Evolutionary conservation across 768 basidiomycete genomes (phyloP).

Genomic region (Rhodotorula babjevae): DNA sequence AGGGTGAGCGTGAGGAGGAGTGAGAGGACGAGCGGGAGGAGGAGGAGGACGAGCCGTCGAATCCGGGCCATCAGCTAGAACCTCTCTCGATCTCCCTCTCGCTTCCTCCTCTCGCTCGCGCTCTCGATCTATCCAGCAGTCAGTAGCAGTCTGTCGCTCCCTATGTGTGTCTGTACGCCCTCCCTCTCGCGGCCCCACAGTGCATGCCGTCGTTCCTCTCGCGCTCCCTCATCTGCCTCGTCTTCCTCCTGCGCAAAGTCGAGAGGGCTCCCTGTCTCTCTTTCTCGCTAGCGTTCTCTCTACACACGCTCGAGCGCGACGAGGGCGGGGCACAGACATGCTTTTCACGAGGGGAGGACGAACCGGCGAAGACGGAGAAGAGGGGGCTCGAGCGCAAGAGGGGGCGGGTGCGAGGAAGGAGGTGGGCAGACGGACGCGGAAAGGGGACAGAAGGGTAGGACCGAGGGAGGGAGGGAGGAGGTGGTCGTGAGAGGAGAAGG

Average conservation of each 20-base stretch:
- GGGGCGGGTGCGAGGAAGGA: neutral
- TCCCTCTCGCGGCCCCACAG: no score
- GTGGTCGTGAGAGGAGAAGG: neutral
- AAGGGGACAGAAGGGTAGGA: neutral
- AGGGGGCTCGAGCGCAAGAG: neutral
- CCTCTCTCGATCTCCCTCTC: no score
- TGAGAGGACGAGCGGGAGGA: no score
- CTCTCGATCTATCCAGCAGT: neutral
- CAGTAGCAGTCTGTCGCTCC: no score
- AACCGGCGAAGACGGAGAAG: no score
- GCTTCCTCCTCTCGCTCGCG: neutral
- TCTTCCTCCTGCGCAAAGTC: no score
- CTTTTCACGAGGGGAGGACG: no score
- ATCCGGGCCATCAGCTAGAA: neutral
- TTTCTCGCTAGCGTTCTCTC: no score
- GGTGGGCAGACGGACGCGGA: neutral
- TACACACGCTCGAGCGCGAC: neutral
- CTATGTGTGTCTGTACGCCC: no score
- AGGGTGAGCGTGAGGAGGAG: neutral
- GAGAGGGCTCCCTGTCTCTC: no score
- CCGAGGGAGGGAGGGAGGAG: neutral
- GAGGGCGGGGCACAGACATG: neutral
- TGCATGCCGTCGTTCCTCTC: no score
- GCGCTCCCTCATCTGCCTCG: no score
- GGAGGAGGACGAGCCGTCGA: neutral